Evolutionary conservation across 768 basidiomycete species (phyloP), one percentile per base, ranked within the genome.

Genomic region (Mycena maculata): DNA sequence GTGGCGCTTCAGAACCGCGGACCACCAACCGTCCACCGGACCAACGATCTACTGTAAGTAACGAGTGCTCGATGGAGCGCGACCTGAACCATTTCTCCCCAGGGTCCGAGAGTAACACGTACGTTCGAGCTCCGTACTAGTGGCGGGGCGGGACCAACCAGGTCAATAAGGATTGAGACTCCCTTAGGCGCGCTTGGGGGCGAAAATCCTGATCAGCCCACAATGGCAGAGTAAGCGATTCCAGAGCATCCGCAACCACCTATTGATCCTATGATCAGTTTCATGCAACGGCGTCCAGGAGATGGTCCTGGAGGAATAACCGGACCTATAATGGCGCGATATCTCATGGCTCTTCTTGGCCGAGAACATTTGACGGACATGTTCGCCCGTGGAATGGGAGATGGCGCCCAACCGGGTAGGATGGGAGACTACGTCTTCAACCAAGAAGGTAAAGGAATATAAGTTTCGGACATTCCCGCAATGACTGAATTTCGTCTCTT

Each of bases 391-490:
- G 79, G 76, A 30, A 71, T 78, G 65, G 75, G 75, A 4, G 76
- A 77, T 11, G 76, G 75, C 30, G 81, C 85, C 4, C 82, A 85
- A 60, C 79, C 79, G 36, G 90, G 92, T 1, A 82, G 88, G 73
- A 87, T 90, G 86, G 96, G 96, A 4, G 96, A 98, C 76, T 98
- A 97, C 80, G 96, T 93, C 7, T 92, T 95, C 73, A 93, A 89
- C 68, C 93, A 97, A 78, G 93, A 95, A 86, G 93, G 95, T 90
- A 60, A 60, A 20, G 6, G 33, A n/a, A 36, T 63, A 28, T 31
- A 2, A 3, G 7, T 8, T 42, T 28, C 22, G 22, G 9, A 8
- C 22, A 18, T 31, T 61, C 13, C 12, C 9, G 15, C 38, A 33
- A 36, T 7, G 48, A 33, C 38, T 61, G 27, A 44, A n/a, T 3